Base-by-base conservation (phyloP, 2,329 filamentous ascomycete species). In the Aureobasidium sp. region DNA sequence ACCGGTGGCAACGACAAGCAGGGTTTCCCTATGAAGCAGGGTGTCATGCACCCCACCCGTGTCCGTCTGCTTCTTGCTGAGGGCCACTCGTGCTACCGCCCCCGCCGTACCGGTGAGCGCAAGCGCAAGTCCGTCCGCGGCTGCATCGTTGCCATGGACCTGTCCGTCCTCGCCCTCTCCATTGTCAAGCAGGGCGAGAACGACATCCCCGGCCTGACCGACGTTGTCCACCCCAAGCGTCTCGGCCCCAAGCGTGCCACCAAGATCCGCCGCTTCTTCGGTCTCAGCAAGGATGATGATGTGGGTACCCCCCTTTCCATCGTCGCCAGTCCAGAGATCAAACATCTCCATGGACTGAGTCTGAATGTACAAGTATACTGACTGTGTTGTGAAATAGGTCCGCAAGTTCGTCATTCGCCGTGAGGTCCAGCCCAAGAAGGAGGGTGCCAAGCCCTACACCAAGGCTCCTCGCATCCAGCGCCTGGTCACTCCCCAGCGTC, bases 21-120 rank as follows among this genome's bases (percentile, higher is more conserved):
- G 86, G 94, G 94, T 84, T 99, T 99, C 87, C 94, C 94, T 74
- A 99, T 99, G 94, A 99, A 99, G 91, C 95, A 99, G 88, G 94
- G 94, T 86, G 90, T 96, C 79, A 93, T 99, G 86, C 90, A 96
- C 81, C 92, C 94, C 75, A 94, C 90, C 79, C 94, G 94, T 94
- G 94, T 97, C 82, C 89, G 90, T 73, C 91, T 99, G 72, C 89
- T 99, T 75, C 91, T 99, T 77, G 78, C 88, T 78, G 91, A 96
- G 63, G 94, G 94, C 79, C 94, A 97, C 90, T 94, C 91, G 73
- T 99, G 94, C 90, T 99, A 97, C 88, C 93, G 94, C 78, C 87
- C 93, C 78, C 93, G 94, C 82, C 92, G 94, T 79, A 90, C 88
- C 71, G 94, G 94, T 79, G 94, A 99, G 89, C 91, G 94, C 84